A percentile compares a stretch with the other conserved stretches of the same genome.
These are phyloP conservation scores for Phellinidium pouzarii DNA, from an alignment of 1,284 basidiomycete species.

Conservation along the genomic window DNA sequence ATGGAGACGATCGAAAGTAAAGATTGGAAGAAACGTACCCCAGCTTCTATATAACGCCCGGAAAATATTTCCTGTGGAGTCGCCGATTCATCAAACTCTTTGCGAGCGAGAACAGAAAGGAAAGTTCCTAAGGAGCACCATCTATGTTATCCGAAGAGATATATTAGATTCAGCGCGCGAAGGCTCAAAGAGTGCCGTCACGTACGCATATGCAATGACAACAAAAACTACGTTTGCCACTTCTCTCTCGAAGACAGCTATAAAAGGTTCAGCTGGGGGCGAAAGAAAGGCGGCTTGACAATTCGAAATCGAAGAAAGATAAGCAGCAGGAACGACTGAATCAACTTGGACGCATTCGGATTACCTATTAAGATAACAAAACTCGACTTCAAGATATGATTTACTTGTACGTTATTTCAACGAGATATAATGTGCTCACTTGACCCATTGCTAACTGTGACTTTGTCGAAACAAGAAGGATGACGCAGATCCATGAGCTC, in stretches of 20 bases:
- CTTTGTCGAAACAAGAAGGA: conserved; percentile 25
- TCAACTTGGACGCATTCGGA: neutral
- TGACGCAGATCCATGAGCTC: conserved; percentile 27
- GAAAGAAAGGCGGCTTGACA: conserved; percentile 54
- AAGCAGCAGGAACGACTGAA: neutral
- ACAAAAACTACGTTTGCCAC: conserved; percentile 24
- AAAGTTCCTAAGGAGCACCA: conserved; percentile 65
- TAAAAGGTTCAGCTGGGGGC: conserved; percentile 62
- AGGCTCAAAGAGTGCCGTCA: conserved; percentile 19
- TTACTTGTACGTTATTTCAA: neutral
- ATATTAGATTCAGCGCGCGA: neutral
- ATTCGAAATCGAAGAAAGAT: neutral
- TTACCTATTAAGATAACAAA: conserved; percentile 12
- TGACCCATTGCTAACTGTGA: conserved; percentile 23
- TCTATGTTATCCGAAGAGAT: conserved; percentile 29
- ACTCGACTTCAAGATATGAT: conserved; percentile 6
- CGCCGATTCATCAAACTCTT: conserved; percentile 35
- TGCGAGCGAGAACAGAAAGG: conserved; percentile 55
- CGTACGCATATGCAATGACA: conserved; percentile 56
- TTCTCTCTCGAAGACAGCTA: conserved; percentile 65
- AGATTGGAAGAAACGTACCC: conserved; percentile 31
- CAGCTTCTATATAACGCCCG: conserved; percentile 55
- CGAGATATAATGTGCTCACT: conserved; percentile 4
- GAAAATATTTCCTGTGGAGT: conserved; percentile 33
- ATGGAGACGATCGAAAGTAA: conserved; percentile 11